Conservation (phyloP, 2,329 filamentous ascomycete genomes). For the Nectriaceae sp. region DNA sequence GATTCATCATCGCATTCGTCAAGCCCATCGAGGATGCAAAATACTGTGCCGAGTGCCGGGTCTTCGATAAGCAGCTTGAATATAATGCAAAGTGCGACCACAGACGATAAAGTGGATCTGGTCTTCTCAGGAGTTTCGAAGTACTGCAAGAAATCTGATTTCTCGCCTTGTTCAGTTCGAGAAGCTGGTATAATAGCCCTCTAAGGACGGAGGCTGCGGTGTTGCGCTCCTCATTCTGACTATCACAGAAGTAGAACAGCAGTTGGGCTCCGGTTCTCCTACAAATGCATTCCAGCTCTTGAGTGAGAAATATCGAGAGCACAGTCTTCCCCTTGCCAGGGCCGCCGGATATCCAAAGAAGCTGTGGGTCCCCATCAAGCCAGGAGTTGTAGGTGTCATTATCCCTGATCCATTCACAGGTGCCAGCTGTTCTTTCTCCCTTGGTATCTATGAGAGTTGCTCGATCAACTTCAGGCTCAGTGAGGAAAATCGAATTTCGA, state of each 20-base stretch:
- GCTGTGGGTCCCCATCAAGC: neutral
- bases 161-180: neutral
- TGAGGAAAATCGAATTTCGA: conserved; percentile 9
- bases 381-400: conserved; percentile 3
- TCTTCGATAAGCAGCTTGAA: neutral
- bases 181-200: conserved; percentile 5
- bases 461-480: conserved; percentile 8
- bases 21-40: conserved; percentile 1
- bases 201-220: neutral
- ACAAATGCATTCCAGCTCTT: neutral
- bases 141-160: neutral
- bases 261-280: neutral
- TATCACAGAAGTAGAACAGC: conserved; percentile 7
- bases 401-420: conserved; percentile 12
- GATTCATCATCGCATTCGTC: conserved; percentile 6
- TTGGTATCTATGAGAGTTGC: conserved; percentile 1
- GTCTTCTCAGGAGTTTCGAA: neutral
- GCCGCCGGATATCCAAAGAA: conserved; percentile 7
- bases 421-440: neutral
- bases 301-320: conserved; percentile 8
- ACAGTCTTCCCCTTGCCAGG: conserved; percentile 13
- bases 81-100: neutral
- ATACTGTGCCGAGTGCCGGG: neutral
- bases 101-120: neutral
- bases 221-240: conserved; percentile 1